These are phyloP conservation scores for Lyophyllum atratum DNA, from an alignment of 768 basidiomycete genomes.

Conservation along the genomic window DNA sequence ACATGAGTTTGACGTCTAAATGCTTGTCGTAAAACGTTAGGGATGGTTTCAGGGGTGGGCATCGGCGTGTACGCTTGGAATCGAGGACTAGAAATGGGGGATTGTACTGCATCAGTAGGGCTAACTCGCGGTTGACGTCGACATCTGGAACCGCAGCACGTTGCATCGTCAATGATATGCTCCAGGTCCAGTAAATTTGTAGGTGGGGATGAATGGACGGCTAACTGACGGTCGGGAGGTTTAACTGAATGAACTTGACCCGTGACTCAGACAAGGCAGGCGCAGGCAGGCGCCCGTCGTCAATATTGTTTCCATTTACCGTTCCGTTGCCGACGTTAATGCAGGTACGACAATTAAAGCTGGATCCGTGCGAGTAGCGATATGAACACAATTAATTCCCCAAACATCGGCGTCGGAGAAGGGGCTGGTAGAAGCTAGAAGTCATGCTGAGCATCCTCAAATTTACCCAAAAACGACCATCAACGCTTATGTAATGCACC, in stretches of 20 bases:
- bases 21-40: conserved; percentile 7
- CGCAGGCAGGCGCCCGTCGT: too few species aligned
- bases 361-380: background rate
- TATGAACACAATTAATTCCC: background rate
- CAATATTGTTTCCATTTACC: too few species aligned
- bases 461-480: conserved; percentile 2
- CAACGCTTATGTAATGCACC: background rate
- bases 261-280: too few species aligned
- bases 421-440: background rate
- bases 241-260: too few species aligned
- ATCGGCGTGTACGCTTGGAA: background rate
- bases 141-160: background rate
- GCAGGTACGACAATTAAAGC: background rate
- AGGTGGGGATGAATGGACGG: too few species aligned
- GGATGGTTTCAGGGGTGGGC: background rate
- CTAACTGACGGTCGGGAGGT: too few species aligned
- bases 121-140: too few species aligned
- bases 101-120: too few species aligned
- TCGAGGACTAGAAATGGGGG: background rate
- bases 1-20: background rate
- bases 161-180: too few species aligned
- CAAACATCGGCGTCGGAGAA: background rate
- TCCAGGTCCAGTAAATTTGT: too few species aligned
- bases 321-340: too few species aligned
- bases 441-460: background rate